phyloP scores from a whole-genome alignment of 257 asterid species.

The Gentiana dahurica region DNA sequence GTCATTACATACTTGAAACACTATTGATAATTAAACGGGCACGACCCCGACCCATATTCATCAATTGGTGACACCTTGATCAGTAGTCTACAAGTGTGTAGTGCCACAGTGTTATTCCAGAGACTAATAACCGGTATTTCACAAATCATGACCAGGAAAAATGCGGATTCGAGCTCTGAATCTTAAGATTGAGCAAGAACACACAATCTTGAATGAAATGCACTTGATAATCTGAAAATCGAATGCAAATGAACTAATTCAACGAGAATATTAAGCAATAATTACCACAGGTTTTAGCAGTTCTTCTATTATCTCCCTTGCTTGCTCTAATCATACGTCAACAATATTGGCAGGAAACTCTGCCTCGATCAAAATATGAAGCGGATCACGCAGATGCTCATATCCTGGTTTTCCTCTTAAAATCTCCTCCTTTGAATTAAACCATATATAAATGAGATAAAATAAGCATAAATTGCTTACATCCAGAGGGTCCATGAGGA shows the following conservation, averaged over 20 bases:
- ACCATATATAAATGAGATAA: constrained; percentile 1
- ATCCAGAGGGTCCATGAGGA: not conserved
- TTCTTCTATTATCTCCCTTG: constrained; percentile 67
- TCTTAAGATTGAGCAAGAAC: not conserved
- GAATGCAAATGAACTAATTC: not conserved
- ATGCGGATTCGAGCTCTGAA: no score
- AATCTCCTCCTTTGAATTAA: constrained; percentile 56
- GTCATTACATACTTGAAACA: no score
- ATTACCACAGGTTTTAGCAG: constrained; percentile 81
- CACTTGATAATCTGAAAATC: no score
- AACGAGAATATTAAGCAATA: not conserved
- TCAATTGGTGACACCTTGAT: no score
- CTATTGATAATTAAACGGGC: no score
- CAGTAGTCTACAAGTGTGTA: no score
- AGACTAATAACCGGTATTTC: no score
- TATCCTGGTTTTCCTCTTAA: constrained; percentile 75
- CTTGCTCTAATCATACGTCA: constrained; percentile 59
- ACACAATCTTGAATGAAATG: not conserved
- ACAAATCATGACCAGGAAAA: no score
- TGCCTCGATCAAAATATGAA: constrained; percentile 73
- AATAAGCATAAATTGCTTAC: constrained; percentile 1
- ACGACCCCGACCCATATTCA: no score
- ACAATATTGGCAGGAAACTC: constrained; percentile 50
- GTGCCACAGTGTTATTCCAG: no score
- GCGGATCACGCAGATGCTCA: constrained; percentile 72